phyloP scores from a whole-genome alignment of 768 basidiomycete species.

The Macrolepiota dolichaula region DNA sequence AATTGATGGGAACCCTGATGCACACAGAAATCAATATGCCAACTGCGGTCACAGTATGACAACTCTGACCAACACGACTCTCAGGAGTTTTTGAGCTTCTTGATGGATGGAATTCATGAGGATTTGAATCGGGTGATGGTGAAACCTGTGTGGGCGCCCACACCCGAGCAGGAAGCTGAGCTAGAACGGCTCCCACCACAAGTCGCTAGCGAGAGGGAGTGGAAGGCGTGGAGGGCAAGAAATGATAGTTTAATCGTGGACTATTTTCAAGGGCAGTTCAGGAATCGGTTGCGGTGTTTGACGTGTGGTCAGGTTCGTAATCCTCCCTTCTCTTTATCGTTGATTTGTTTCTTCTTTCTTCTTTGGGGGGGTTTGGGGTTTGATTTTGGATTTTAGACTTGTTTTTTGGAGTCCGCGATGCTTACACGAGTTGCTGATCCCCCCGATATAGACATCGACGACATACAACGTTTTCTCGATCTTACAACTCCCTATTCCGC shows the following conservation, averaged over 20 bases:
- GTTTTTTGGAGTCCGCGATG: conserved; percentile 4
- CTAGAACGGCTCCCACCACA: conserved; percentile 84
- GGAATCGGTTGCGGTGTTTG: conserved; percentile 84
- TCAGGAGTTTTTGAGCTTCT: conserved; percentile 93
- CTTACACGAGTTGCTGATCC: not conserved
- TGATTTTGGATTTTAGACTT: not conserved
- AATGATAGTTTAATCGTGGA: conserved; percentile 96
- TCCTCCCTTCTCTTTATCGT: not conserved
- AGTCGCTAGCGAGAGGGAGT: conserved; percentile 89
- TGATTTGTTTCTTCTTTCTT: too few species aligned
- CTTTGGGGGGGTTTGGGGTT: not conserved
- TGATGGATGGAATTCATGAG: conserved; percentile 90
- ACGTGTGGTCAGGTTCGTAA: conserved; percentile 79
- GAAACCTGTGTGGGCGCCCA: conserved; percentile 61
- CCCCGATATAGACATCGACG: conserved; percentile 75
- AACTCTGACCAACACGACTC: conserved; percentile 95
- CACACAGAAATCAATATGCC: conserved; percentile 35
- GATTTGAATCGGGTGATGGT: conserved; percentile 79
- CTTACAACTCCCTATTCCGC: conserved; percentile 85
- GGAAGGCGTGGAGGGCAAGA: conserved; percentile 83
- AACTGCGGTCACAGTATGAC: conserved; percentile 70
- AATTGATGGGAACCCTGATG: not conserved
- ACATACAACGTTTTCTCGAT: conserved; percentile 98
- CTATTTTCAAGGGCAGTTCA: conserved; percentile 96
- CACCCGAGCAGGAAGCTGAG: conserved; percentile 82